Conservation (phyloP, 2,329 filamentous ascomycete genomes). For the Sporothrix luriei region DNA sequence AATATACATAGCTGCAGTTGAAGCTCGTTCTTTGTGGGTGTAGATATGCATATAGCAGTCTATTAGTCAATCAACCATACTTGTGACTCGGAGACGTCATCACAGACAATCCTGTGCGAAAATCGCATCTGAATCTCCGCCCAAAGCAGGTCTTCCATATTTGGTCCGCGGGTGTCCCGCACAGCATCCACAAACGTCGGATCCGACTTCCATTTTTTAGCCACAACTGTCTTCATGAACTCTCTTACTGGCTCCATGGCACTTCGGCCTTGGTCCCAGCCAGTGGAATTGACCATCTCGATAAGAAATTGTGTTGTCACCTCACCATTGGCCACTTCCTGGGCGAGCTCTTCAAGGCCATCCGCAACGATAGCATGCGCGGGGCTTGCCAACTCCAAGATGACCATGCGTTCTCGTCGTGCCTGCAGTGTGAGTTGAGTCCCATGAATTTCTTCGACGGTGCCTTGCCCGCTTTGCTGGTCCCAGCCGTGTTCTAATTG, state of each 20-base stretch:
- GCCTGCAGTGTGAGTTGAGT: neutral
- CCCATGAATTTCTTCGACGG: neutral
- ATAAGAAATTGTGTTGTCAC: neutral
- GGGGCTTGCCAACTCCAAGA: neutral
- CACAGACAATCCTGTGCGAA: constrained; percentile 7
- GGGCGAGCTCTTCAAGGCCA: neutral
- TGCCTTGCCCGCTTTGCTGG: neutral
- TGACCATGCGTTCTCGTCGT: constrained; percentile 1
- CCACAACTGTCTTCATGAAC: constrained; percentile 10
- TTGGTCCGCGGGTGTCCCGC: constrained; percentile 1
- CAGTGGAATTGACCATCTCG: neutral
- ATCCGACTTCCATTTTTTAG: constrained; percentile 13
- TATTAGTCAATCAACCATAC: constrained; percentile 35
- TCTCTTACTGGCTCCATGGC: neutral
- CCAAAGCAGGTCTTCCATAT: constrained; percentile 15
- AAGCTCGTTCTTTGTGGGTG: no score
- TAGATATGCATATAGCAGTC: no score
- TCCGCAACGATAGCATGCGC: constrained; percentile 5
- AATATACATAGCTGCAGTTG: neutral
- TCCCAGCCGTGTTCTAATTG: neutral
- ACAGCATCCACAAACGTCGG: constrained; percentile 12
- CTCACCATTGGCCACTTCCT: neutral
- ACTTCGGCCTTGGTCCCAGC: neutral
- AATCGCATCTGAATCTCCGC: constrained; percentile 21
- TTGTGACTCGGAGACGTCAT: neutral